Evolutionary conservation across 2,329 filamentous ascomycete genomes (phyloP).

Genomic region (Trichoderma guizhouense): DNA sequence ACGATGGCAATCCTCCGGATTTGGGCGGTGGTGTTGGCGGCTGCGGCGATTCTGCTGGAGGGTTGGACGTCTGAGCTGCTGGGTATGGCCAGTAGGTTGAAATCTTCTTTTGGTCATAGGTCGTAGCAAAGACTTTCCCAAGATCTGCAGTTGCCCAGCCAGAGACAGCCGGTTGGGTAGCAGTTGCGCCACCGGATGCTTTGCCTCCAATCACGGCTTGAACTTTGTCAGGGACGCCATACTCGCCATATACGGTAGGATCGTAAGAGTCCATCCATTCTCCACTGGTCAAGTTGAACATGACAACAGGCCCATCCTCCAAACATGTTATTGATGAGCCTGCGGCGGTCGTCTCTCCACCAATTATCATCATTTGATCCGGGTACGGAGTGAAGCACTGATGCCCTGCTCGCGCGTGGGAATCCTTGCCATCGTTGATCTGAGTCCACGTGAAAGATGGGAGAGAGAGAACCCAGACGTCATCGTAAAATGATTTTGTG

Average conservation of each 20-base stretch:
- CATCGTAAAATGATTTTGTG: constrained; percentile 48
- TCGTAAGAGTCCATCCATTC: constrained; percentile 70
- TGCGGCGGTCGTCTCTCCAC: constrained; percentile 53
- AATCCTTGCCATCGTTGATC: constrained; percentile 43
- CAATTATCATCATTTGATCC: constrained; percentile 75
- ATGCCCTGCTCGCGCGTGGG: constrained; percentile 66
- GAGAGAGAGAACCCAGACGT: constrained; percentile 77
- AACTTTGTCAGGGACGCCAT: constrained; percentile 65
- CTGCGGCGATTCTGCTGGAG: constrained; percentile 21
- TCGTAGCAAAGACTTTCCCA: constrained; percentile 48
- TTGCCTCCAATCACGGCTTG: constrained; percentile 65
- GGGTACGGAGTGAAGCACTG: constrained; percentile 73
- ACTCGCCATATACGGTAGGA: constrained; percentile 59
- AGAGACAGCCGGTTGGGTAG: constrained; percentile 58
- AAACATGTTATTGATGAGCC: constrained; percentile 43
- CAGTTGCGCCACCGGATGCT: constrained; percentile 64
- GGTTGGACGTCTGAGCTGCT: constrained; percentile 26
- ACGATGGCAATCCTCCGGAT: constrained; percentile 45
- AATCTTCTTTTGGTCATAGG: constrained; percentile 57
- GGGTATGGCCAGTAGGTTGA: constrained; percentile 60
- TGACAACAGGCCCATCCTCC: constrained; percentile 50
- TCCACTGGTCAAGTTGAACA: constrained; percentile 70
- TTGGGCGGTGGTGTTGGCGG: constrained; percentile 20
- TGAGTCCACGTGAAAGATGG: constrained; percentile 78
- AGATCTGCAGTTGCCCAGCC: constrained; percentile 53